These are phyloP conservation scores for Coprinopsis sp. DNA, from an alignment of 768 basidiomycete species.

Conservation along the genomic window DNA sequence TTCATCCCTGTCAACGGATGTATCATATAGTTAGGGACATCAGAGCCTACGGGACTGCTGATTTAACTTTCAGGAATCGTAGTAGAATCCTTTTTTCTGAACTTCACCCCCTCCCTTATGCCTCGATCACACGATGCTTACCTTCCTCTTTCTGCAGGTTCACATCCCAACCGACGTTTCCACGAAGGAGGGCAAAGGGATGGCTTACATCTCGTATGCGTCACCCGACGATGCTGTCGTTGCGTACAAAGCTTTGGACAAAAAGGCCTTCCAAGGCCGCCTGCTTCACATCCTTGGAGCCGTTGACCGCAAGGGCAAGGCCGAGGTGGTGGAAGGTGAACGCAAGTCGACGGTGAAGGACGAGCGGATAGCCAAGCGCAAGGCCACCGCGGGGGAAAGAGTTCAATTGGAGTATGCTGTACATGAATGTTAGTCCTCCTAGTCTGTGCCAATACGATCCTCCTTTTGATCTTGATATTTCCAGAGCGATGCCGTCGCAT, in stretches of 20 bases:
- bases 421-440: conserved; percentile 84
- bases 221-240: conserved; percentile 41
- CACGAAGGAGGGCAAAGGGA: conserved; percentile 45
- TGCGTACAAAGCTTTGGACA: conserved; percentile 78
- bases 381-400: conserved; percentile 66
- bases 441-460: conserved; percentile 4
- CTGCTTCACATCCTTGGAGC: conserved; percentile 87
- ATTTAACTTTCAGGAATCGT: conserved; percentile 2
- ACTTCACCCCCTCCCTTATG: background rate
- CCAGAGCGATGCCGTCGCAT: conserved; percentile 92
- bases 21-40: conserved; percentile 5
- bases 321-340: conserved; percentile 38
- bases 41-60: conserved; percentile 5
- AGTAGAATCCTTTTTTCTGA: conserved; percentile 29
- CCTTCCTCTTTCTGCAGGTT: conserved; percentile 29
- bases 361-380: conserved; percentile 59
- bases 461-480: background rate
- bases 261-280: conserved; percentile 85
- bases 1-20: conserved; percentile 2
- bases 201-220: conserved; percentile 47
- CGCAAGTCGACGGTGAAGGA: conserved; percentile 53
- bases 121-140: conserved; percentile 4
- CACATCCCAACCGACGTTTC: conserved; percentile 43
- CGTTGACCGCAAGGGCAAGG: conserved; percentile 55
- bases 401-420: conserved; percentile 91